phyloP scores from a whole-genome alignment of 2,329 filamentous ascomycete species.

The Penicillium sp. region DNA sequence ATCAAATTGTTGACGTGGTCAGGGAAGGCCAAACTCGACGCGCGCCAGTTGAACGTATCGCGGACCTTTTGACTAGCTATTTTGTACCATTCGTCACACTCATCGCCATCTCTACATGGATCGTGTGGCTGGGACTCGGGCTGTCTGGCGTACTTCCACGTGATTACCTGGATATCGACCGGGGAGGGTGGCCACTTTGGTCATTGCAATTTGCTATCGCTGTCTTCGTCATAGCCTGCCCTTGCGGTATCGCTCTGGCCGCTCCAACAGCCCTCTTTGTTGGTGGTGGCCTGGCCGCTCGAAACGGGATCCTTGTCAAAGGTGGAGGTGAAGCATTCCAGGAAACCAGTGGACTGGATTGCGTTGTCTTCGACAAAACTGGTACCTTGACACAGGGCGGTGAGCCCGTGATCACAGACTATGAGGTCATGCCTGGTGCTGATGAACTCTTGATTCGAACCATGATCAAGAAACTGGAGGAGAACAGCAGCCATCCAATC shows the following conservation, averaged over 20 bases:
- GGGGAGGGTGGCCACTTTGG: slow-evolving; percentile 49
- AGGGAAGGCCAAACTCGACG: slow-evolving; percentile 45
- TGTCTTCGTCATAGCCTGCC: slow-evolving; percentile 79
- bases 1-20: slow-evolving; percentile 46
- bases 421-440: background rate
- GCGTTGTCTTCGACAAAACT: slow-evolving; percentile 81
- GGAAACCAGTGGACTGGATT: slow-evolving; percentile 70
- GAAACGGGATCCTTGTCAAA: slow-evolving; percentile 64
- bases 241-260: slow-evolving; percentile 74
- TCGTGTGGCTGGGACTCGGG: slow-evolving; percentile 44
- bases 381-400: slow-evolving; percentile 68
- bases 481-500: background rate
- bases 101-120: slow-evolving; percentile 42
- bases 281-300: slow-evolving; percentile 54
- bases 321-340: slow-evolving; percentile 80
- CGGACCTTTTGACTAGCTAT: slow-evolving; percentile 43
- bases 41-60: slow-evolving; percentile 44
- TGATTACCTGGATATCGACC: slow-evolving; percentile 47
- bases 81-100: slow-evolving; percentile 46
- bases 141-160: slow-evolving; percentile 39
- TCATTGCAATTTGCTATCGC: slow-evolving; percentile 65
- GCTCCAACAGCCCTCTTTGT: slow-evolving; percentile 81
- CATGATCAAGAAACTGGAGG: background rate
- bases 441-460: background rate
- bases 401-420: slow-evolving; percentile 12